Evolutionary conservation across 441 rosid genomes (phyloP), one percentile per base, ranked within the genome.

Genomic region (Melastoma candidum): DNA sequence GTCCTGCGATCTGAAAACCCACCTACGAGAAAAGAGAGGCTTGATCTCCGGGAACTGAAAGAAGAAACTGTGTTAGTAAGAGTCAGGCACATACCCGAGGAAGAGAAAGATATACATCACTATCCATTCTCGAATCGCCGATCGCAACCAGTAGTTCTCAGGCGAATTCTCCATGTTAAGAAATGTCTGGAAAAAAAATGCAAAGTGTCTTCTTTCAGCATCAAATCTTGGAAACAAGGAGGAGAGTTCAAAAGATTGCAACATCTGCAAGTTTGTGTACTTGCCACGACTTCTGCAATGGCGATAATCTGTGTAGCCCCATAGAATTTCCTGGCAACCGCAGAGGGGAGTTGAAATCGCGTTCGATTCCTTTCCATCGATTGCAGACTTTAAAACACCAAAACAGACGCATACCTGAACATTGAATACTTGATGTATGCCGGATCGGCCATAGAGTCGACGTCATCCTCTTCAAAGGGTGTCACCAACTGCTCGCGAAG

Each of bases 1-100:
- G 56, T 77, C 90, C 60, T 90, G 95, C 22, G 92, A 84, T 74
- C 93, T 79, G 65, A 90, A 87, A 65, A 84, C 87, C 97, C 97
- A 90, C 55, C 97, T 90, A 67, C 43, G 51, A 54, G 36, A 26
- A 9, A 63, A 17, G 14, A 47, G 7, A 7, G 54, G 12, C 24
- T 9, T 13, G 56, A 44, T n/a, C 11, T 36, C 43, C 56, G 3
- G 2, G 44, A 44, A n/a, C 46, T 13, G 8, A 36, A 44, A 52
- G 7, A 36, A 52, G 46, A 52, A 13, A 29, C 43, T 43, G 13
- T 36, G 8, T 24, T 24, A 29, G 46, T 24, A n/a, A 52, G 11
- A 13, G 45, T 45, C 13, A 9, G 26, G 46, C 12, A 53, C 77
- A 29, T 74, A 90, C 97, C 95, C 97, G 26, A 90, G 80, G 59